Evolutionary conservation across 2,329 filamentous ascomycete genomes (phyloP), one percentile per base, ranked within the genome.

Genomic region (Trichophaea hybrida): DNA sequence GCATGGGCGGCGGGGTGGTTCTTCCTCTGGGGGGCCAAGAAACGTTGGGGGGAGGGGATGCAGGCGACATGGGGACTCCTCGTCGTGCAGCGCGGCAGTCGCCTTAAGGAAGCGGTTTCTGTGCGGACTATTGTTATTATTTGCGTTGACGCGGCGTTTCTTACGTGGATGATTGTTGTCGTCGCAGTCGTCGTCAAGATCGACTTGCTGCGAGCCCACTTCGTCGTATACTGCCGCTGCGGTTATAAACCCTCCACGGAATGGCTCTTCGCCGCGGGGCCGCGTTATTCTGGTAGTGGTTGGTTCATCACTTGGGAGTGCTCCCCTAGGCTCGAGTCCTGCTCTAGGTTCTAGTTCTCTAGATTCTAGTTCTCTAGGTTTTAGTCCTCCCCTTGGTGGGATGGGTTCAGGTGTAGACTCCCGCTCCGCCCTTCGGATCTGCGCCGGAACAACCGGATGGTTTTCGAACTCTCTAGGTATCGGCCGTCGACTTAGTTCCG

Each of bases 91-190:
- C 5, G 61, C 63, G 5, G 63, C 63, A 6, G 59, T 48, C 3
- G 63, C 63, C 10, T 56, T 62, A 13, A 63, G 59, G 35, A 64
- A 63, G 8, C 63, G 48, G 46, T 65, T 65, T 34, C 44, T 61
- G 10, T 65, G 63, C 0, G 63, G 63, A 15, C 13, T 37, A 2
- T 57, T 48, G 6, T 35, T 12, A 8, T 59, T 50, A 54, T 4
- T 50, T 59, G 31, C 61, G 61, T 46, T 63, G 61, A 7, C 43
- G 1, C 49, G 17, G 13, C 51, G 55, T 6, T 55, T 35, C 4
- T 50, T 43, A 3, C 24, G 24, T 24, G 24, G 24, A 24, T 24
- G 24, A 24, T 24, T 24, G 24, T 3, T 24, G 8, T 57, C 54
- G 2, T 56, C 46, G 31, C 58, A 37, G 10, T 52, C n/a, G 10